Conservation (phyloP, 192 early-diverging fungal genomes). For the Anaeromyces robustus region DNA sequence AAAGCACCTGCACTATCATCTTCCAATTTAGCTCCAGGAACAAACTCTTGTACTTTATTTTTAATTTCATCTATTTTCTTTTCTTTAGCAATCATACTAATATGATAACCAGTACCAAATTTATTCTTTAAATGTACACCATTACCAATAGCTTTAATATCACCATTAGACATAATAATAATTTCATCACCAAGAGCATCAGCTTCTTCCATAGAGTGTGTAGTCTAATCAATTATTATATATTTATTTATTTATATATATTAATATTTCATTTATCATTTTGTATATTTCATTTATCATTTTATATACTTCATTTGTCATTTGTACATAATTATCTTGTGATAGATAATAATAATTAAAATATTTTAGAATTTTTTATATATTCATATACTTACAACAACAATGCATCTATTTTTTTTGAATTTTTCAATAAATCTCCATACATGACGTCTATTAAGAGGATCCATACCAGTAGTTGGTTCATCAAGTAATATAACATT, state of each 20-base stretch:
- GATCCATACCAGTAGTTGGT: constrained; percentile 54
- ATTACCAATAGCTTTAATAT: constrained; percentile 41
- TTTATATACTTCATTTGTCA: too few relatives aligned
- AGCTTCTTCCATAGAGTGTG: constrained; percentile 62
- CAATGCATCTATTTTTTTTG: constrained; percentile 51
- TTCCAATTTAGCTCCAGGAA: constrained; percentile 3
- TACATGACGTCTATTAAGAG: constrained; percentile 59
- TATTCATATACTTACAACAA: not conserved
- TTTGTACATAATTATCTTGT: too few relatives aligned
- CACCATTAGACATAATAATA: constrained; percentile 49
- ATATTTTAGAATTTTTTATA: not conserved
- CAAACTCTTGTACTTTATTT: not conserved
- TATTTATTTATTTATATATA: not conserved
- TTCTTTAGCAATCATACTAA: constrained; percentile 11
- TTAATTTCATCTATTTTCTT: not conserved
- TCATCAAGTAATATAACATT: constrained; percentile 53
- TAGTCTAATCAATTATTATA: constrained; percentile 29
- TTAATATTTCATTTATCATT: not conserved
- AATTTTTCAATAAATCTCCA: constrained; percentile 67
- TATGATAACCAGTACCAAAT: constrained; percentile 56
- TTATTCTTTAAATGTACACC: constrained; percentile 50
- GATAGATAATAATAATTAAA: not conserved
- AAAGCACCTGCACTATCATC: constrained; percentile 6
- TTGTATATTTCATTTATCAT: not conserved
- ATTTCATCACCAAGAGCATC: constrained; percentile 41